These are phyloP conservation scores for Mycena alexandri DNA, from an alignment of 768 basidiomycete genomes.

Conservation along the genomic window DNA sequence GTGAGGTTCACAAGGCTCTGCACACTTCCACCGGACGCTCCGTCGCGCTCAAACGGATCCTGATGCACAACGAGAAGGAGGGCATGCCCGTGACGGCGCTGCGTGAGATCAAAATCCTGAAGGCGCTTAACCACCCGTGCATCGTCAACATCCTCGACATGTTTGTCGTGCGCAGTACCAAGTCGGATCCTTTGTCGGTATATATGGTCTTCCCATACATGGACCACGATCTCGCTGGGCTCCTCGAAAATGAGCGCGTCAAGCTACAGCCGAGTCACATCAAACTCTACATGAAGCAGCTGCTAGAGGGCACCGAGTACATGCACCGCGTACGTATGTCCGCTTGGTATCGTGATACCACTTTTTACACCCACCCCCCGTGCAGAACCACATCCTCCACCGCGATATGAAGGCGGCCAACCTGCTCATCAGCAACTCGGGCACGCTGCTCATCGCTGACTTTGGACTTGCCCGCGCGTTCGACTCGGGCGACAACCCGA, in stretches of 20 bases:
- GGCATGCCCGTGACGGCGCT: conserved; percentile 98
- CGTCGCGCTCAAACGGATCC: conserved; percentile 93
- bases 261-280: conserved; percentile 87
- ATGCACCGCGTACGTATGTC: conserved; percentile 86
- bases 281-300: conserved; percentile 96
- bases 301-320: conserved; percentile 96
- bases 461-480: conserved; percentile 94
- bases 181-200: conserved; percentile 82
- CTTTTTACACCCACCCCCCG: conserved; percentile 26
- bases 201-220: conserved; percentile 99
- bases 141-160: conserved; percentile 93
- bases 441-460: conserved; percentile 89
- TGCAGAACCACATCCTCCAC: conserved; percentile 94
- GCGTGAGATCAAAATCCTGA: conserved; percentile 97
- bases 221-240: conserved; percentile 98
- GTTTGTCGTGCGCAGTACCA: conserved; percentile 86
- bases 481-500: conserved; percentile 61
- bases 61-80: conserved; percentile 97
- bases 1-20: conserved; percentile 92
- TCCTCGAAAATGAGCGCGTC: conserved; percentile 92
- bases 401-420: conserved; percentile 99
- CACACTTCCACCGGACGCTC: conserved; percentile 68
- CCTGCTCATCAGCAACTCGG: conserved; percentile 89
- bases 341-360: conserved; percentile 26
- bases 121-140: conserved; percentile 86